These are phyloP conservation scores for Colletotrichum sp. DNA, from an alignment of 2,329 filamentous ascomycete genomes.

Conservation along the genomic window DNA sequence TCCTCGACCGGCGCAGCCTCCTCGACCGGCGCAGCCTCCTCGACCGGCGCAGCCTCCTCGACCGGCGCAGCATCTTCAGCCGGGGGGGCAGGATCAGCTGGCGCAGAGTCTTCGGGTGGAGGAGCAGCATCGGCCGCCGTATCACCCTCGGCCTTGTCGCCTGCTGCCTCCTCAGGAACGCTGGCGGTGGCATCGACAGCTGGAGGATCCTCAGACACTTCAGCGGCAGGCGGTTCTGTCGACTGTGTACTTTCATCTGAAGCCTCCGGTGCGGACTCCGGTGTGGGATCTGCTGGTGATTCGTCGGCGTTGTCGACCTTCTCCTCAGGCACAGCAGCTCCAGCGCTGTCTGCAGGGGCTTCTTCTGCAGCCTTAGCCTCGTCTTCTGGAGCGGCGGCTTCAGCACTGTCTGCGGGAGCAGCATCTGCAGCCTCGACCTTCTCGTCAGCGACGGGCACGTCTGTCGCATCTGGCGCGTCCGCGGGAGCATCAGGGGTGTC, in stretches of 20 bases:
- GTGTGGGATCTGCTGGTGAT: not conserved
- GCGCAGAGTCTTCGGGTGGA: not conserved
- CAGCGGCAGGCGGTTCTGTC: not conserved
- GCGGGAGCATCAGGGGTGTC: not conserved
- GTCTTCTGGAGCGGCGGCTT: not conserved
- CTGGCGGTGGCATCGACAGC: constrained; percentile 6
- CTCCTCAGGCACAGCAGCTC: not conserved
- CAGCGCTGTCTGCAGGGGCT: not conserved
- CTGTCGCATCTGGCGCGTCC: not conserved
- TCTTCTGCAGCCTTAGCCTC: not conserved
- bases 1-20: not conserved
- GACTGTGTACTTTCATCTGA: not conserved
- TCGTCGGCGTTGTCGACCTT: not conserved
- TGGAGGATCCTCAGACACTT: constrained; percentile 9
- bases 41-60: not conserved
- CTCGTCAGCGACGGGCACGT: not conserved
- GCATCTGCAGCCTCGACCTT: not conserved
- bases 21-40: not conserved
- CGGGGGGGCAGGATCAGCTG: not conserved
- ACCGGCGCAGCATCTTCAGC: not conserved
- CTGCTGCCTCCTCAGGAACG: not conserved
- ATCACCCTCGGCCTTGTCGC: not conserved
- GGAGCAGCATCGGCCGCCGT: not conserved
- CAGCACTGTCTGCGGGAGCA: not conserved
- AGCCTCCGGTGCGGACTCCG: not conserved